Conservation (phyloP, 768 basidiomycete species). For the Panus rudis region DNA sequence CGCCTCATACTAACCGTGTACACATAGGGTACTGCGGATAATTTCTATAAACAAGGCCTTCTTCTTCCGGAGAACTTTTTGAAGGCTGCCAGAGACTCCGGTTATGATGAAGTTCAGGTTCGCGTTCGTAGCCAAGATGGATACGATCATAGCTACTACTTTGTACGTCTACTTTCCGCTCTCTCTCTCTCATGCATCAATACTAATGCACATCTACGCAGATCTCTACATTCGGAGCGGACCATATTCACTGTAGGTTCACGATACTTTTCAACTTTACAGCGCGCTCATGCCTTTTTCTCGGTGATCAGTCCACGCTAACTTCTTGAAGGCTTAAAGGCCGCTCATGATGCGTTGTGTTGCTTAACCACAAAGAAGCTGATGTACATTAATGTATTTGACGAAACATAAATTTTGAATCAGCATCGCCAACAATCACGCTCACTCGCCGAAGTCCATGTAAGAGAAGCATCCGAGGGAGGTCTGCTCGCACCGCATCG, state of each 20-base stretch:
- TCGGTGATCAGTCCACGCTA: slow-evolving; percentile 65
- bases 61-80: slow-evolving; percentile 87
- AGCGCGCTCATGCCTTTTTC: slow-evolving; percentile 7
- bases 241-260: slow-evolving; percentile 80
- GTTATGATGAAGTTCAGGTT: slow-evolving; percentile 70
- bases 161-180: slow-evolving; percentile 41
- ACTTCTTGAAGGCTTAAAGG: slow-evolving; percentile 73
- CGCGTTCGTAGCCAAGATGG: slow-evolving; percentile 72
- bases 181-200: neutral
- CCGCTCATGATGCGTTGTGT: no score
- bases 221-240: slow-evolving; percentile 87
- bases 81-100: slow-evolving; percentile 65
- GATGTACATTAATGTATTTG: no score
- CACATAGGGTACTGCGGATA: slow-evolving; percentile 66
- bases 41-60: slow-evolving; percentile 81
- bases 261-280: slow-evolving; percentile 10
- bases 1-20: neutral
- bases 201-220: slow-evolving; percentile 18
- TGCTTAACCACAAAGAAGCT: neutral
- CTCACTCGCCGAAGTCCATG: no score
- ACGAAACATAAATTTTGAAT: neutral
- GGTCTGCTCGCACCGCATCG: neutral
- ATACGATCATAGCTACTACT: slow-evolving; percentile 89
- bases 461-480: neutral
- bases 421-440: neutral